Evolutionary conservation across 1,284 basidiomycete genomes (phyloP).

Genomic region (Schizophyllum commune): DNA sequence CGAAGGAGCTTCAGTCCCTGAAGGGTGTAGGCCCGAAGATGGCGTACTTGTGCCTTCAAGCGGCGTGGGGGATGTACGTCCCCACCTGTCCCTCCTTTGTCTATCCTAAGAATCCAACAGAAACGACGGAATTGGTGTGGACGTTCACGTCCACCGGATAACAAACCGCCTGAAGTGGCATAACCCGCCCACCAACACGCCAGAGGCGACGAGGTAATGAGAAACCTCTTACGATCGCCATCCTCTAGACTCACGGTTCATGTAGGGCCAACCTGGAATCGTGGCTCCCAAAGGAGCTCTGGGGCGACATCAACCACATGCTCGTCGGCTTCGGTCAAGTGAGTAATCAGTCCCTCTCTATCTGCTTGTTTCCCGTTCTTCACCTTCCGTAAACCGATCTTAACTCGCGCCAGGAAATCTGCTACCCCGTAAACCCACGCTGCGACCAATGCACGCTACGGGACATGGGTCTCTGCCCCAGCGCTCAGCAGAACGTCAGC

Average conservation of each 20-base stretch:
- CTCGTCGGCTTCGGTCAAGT: conserved; percentile 94
- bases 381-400: too few relatives aligned
- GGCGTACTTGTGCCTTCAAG: conserved; percentile 80
- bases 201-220: conserved; percentile 79
- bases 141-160: conserved; percentile 93
- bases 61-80: conserved; percentile 77
- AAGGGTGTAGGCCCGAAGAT: conserved; percentile 92
- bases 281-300: conserved; percentile 80
- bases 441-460: conserved; percentile 56
- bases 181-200: conserved; percentile 71
- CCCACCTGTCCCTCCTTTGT: not conserved
- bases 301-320: conserved; percentile 80
- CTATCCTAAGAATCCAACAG: not conserved
- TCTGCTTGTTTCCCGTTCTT: not conserved
- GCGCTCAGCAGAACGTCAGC: not conserved
- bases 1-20: conserved; percentile 77
- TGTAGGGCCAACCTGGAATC: conserved; percentile 78
- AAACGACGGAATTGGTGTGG: conserved; percentile 85
- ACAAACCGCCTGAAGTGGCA: conserved; percentile 94
- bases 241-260: not conserved
- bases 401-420: conserved; percentile 36
- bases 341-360: conserved; percentile 10
- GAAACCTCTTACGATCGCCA: not conserved
- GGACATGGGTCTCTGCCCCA: conserved; percentile 8
- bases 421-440: conserved; percentile 63